Evolutionary conservation across 116 monocot genomes (phyloP), one percentile per base, ranked within the genome.

Genomic region (Thalassia testudinum): DNA sequence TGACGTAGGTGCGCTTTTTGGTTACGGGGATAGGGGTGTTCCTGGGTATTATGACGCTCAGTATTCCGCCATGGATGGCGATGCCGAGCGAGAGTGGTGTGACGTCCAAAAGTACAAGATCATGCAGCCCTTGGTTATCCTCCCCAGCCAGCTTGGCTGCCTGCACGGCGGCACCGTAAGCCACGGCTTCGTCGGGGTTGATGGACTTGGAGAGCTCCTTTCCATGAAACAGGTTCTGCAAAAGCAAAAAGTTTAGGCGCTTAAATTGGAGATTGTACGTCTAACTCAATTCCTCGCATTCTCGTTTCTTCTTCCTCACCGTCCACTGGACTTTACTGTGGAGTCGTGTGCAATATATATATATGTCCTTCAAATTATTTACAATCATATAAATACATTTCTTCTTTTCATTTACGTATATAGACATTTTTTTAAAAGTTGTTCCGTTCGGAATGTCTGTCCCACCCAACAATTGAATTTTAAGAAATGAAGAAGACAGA

Each of bases 141-240:
- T 50, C 50, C 3, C 69, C 69, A 25, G 48, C 24, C n/a, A 69
- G 27, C 18, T 62, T 62, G 27, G 61, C 69, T 15, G 55, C 69
- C 24, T 69, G 69, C 1, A 69, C 56, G 13, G 69, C 69, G 27
- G 69, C 69, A 2, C 69, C 69, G 54, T 42, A 44, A 2, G 67
- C 67, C 12, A 67, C 59, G 2, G 60, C 67, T 52, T 67, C 67
- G 18, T 67, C 67, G 7, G 67, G 67, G 25, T 67, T 67, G 13
- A 67, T 59, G 22, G 61, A 62, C 50, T 62, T 69, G 69, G 42
- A 49, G 47, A 66, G 55, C 24, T 45, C 59, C n/a, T 26, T 27
- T 27, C 45, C 45, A 17, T 27, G 19, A 27, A 58, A 26, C 16
- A 27, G 16, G 20, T 18, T 43, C 58, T 45, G 58, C 26, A 11